Evolutionary conservation across 1,284 basidiomycete genomes (phyloP).

Genomic region (Schizophyllum commune): DNA sequence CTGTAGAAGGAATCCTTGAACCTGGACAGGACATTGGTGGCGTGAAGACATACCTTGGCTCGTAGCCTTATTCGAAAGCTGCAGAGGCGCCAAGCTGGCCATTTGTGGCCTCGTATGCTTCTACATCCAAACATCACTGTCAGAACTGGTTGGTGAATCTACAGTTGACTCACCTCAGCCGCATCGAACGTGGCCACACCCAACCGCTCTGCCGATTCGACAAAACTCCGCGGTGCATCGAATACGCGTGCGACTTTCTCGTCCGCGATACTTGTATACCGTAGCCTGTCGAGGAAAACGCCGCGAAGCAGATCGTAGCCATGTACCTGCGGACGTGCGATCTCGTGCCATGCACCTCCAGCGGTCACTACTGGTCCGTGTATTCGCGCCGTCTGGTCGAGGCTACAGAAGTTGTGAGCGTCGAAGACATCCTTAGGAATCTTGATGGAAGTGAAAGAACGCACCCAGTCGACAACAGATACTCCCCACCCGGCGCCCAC

Average conservation of each 20-base stretch:
- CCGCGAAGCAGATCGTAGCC: constrained; percentile 88
- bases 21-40: no score
- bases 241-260: constrained; percentile 91
- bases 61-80: constrained; percentile 35
- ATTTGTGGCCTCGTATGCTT: constrained; percentile 22
- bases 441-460: no score
- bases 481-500: constrained; percentile 83
- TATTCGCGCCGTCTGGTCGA: constrained; percentile 86
- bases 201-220: constrained; percentile 48
- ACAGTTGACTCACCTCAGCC: constrained; percentile 32
- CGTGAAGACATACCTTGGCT: constrained; percentile 39
- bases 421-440: no score
- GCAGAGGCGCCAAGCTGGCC: constrained; percentile 28
- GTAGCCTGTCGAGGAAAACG: constrained; percentile 66
- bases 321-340: constrained; percentile 88
- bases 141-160: constrained; percentile 11
- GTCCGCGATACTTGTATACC: constrained; percentile 83
- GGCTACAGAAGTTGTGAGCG: no score
- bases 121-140: neutral
- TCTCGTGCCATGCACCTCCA: constrained; percentile 72
- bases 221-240: constrained; percentile 77
- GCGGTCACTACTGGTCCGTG: constrained; percentile 45
- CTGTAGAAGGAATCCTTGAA: neutral
- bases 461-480: constrained; percentile 77
- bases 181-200: constrained; percentile 38